phyloP scores from a whole-genome alignment of 2,329 filamentous ascomycete species.

The Phialocephala sp. region DNA sequence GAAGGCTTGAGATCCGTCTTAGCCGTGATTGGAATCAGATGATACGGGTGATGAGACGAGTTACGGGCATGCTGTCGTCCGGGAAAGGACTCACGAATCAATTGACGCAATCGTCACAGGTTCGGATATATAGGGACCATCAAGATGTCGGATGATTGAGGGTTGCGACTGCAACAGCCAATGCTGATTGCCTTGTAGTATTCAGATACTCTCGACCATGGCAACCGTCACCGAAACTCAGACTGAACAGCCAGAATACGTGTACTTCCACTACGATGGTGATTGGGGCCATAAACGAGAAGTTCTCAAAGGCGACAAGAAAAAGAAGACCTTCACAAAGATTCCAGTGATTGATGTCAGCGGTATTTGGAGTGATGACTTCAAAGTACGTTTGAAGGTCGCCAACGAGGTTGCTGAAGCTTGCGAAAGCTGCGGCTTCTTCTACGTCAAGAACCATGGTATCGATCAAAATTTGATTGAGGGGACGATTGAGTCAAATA shows the following conservation, averaged over 20 bases:
- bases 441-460: constrained; percentile 7
- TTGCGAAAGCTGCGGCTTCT: neutral
- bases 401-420: neutral
- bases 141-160: neutral
- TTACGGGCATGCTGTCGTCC: no score
- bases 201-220: neutral
- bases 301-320: neutral
- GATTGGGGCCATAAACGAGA: neutral
- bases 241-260: neutral
- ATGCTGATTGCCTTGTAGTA: neutral
- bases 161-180: neutral
- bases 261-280: neutral
- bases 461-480: neutral
- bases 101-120: no score
- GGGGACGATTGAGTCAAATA: neutral
- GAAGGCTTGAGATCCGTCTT: no score
- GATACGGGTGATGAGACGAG: no score
- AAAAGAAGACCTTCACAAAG: neutral
- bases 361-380: neutral
- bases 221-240: neutral
- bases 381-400: neutral
- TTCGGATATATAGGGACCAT: no score
- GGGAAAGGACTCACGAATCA: no score
- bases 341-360: neutral
- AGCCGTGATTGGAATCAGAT: no score